Base-by-base conservation (phyloP, 495 filamentous ascomycete genomes). In the Hypoxylon trugodes region DNA sequence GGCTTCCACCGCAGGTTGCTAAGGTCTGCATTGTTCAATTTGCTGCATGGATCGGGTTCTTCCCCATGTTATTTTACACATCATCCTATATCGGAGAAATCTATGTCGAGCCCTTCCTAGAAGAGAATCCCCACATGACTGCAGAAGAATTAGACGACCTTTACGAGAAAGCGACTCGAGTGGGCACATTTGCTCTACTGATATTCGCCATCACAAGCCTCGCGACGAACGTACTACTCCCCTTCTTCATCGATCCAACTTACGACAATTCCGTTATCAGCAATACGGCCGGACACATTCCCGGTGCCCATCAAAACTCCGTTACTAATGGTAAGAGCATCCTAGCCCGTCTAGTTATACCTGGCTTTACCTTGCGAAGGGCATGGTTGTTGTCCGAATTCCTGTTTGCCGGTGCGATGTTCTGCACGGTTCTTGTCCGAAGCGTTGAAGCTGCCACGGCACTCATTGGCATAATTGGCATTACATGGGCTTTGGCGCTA, bases 1-100 rank as follows among this genome's bases (percentile, higher is more conserved):
- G 85, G 43, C 81, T 97, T 2, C 91, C 93, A 0, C 85, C 86
- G 2, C 90, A 96, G 69, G 92, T 93, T 65, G 78, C 82, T 16
- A 88, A 86, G 65, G 90, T 97, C 58, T 97, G 93, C 73, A 79
- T 90, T 61, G 91, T 95, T 0, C 92, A 97, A 72, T 85, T 97
- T 68, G 91, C 89, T 53, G 90, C 90, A 21, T 97, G 93, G 93
- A 87, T 96, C 61, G 93, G 90, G 56, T 97, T 93, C 89, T 97
- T 97, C 69, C 93, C 93, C 13, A 94, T 96, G 77, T 81, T 97
- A 0, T 97, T 93, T 75, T 97, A 97, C 77, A 89, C 92, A 5
- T 95, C 91, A 1, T 95, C 90, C 22, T 97, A 93, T 73, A 88
- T 96, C 67, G 93, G 89, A 48, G 91, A 97, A 72, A 87, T 96